Conservation (phyloP, 2,329 filamentous ascomycete species). For the Fusarium fujikuroi region DNA sequence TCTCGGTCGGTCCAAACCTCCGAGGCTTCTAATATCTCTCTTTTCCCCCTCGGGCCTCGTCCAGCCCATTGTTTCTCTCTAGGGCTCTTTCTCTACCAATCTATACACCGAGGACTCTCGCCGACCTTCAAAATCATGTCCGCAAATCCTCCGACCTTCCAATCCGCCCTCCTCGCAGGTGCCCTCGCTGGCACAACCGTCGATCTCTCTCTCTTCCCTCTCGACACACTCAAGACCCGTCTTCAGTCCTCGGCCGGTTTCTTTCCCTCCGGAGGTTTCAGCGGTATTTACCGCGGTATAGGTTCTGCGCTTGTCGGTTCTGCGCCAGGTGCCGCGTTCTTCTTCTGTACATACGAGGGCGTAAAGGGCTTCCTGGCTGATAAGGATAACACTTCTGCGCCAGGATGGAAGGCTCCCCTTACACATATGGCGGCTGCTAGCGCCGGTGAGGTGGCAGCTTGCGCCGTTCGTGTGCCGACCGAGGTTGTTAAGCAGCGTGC, state of each 20-base stretch:
- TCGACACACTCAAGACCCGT: conserved; percentile 98
- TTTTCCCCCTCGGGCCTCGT: conserved; percentile 8
- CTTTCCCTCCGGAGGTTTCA: conserved; percentile 85
- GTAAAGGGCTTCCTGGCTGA: conserved; percentile 67
- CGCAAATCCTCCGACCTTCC: conserved; percentile 58
- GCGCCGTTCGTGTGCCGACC: conserved; percentile 90
- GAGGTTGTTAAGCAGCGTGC: conserved; percentile 98
- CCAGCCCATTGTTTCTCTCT: not conserved
- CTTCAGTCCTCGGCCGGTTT: conserved; percentile 86
- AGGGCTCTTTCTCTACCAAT: not conserved
- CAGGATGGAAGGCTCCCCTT: conserved; percentile 48
- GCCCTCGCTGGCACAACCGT: conserved; percentile 94
- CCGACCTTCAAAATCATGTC: conserved; percentile 5
- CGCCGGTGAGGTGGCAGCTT: conserved; percentile 90
- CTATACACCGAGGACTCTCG: not conserved
- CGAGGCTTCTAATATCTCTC: conserved; percentile 23
- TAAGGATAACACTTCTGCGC: conserved; percentile 36
- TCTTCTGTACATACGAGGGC: conserved; percentile 94
- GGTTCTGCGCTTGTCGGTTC: conserved; percentile 90
- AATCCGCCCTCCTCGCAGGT: conserved; percentile 77
- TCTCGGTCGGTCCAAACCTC: conserved; percentile 39
- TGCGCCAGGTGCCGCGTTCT: conserved; percentile 92
- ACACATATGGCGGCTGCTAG: conserved; percentile 88
- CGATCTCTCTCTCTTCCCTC: conserved; percentile 94
- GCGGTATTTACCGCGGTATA: conserved; percentile 91